Evolutionary conservation across 371 early-diverging fungal species (phyloP).

Genomic region (Blakeslea trispora): DNA sequence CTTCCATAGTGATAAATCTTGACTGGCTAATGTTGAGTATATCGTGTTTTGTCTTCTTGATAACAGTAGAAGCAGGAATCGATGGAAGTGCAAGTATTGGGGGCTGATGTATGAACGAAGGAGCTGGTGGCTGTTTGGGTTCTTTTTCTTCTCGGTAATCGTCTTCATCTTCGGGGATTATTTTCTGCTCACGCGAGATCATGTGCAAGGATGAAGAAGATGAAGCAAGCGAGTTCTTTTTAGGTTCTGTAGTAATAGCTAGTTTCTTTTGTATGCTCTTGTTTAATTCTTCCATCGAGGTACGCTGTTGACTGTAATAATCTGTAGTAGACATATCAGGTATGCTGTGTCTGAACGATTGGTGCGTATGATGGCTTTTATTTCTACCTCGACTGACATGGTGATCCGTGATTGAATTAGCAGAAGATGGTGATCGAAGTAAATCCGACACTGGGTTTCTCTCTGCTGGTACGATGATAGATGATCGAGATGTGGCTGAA

Average conservation of each 20-base stretch:
- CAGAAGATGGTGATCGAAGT: slow-evolving; percentile 13
- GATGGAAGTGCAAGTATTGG: not conserved
- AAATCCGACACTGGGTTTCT: slow-evolving; percentile 18
- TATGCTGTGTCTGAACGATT: slow-evolving; percentile 1
- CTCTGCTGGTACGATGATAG: slow-evolving; percentile 15
- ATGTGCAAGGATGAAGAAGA: slow-evolving; percentile 7
- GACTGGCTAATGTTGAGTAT: not conserved
- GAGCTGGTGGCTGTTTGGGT: not conserved
- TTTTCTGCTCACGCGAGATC: slow-evolving; percentile 4
- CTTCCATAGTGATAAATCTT: slow-evolving; percentile 22
- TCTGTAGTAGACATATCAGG: slow-evolving; percentile 4
- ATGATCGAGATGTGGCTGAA: slow-evolving; percentile 4
- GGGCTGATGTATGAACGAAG: not conserved
- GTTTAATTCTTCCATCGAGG: not conserved
- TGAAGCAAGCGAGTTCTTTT: not conserved
- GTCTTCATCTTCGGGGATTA: slow-evolving; percentile 14
- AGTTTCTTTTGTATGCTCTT: slow-evolving; percentile 3
- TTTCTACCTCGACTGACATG: not conserved
- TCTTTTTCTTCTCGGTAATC: not conserved
- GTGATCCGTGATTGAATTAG: slow-evolving; percentile 2
- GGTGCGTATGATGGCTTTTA: not conserved
- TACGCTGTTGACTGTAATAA: slow-evolving; percentile 6
- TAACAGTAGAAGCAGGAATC: too few species aligned
- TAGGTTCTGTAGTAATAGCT: not conserved
- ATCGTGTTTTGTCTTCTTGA: too few species aligned